Evolutionary conservation across 805 yeast species (phyloP).

Genomic region (Naumovozyma baii): DNA sequence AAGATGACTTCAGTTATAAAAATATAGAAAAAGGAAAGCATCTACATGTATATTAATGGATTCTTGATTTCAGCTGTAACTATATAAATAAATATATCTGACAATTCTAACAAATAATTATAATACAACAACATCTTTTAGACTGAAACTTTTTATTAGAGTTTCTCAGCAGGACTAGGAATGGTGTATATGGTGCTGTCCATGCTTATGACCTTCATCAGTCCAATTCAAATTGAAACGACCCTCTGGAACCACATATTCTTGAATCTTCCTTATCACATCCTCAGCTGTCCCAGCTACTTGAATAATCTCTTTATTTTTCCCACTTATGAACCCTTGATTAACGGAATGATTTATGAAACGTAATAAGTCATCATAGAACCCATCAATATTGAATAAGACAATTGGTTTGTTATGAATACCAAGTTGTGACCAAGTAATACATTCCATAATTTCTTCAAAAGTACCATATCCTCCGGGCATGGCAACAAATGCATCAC

Average conservation of each 20-base stretch:
- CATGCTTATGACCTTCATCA: conserved; percentile 13
- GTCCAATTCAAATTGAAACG: conserved; percentile 68
- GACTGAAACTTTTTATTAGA: no score
- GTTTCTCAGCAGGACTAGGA: no score
- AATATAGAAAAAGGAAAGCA: no score
- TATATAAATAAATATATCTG: no score
- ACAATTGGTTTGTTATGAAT: conserved; percentile 78
- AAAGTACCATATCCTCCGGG: conserved; percentile 91
- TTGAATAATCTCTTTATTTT: conserved; percentile 57
- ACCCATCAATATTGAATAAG: conserved; percentile 68
- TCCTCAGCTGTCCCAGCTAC: conserved; percentile 63
- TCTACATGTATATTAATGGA: no score
- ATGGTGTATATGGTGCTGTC: background rate
- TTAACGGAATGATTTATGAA: conserved; percentile 53
- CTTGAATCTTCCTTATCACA: conserved; percentile 50
- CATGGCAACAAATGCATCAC: conserved; percentile 79
- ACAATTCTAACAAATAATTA: no score
- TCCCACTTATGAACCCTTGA: conserved; percentile 57
- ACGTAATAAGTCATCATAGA: conserved; percentile 57
- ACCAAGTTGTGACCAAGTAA: conserved; percentile 85
- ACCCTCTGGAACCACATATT: conserved; percentile 60
- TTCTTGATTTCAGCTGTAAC: no score
- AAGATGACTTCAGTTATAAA: no score
- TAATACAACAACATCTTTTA: no score
- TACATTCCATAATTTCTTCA: conserved; percentile 83